These are phyloP conservation scores for Beta lomatogona DNA, from an alignment of 179 eudicot genomes.

Conservation along the genomic window DNA sequence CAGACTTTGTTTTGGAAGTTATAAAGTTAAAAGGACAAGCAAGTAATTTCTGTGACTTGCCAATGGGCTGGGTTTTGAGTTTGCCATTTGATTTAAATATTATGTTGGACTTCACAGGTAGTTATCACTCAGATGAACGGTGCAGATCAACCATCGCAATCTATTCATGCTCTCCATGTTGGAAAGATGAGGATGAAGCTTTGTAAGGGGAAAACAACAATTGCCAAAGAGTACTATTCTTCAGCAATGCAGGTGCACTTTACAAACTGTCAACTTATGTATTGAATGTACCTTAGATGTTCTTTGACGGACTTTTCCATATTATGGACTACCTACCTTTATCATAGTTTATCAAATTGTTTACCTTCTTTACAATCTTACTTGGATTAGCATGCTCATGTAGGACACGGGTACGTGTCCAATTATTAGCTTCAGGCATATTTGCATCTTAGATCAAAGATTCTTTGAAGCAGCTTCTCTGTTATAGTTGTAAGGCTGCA, in stretches of 20 bases:
- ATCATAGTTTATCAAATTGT: too few relatives aligned
- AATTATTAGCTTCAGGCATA: too few relatives aligned
- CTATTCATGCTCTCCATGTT: slow-evolving; percentile 70
- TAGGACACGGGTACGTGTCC: too few relatives aligned
- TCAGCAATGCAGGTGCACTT: slow-evolving; percentile 85
- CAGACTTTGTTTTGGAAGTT: neutral
- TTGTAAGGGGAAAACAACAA: slow-evolving; percentile 80
- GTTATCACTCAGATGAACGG: slow-evolving; percentile 90
- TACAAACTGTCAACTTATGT: neutral
- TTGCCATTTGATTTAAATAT: neutral
- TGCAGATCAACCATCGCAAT: slow-evolving; percentile 71
- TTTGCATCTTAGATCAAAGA: neutral
- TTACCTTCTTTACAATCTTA: neutral
- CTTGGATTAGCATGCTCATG: neutral
- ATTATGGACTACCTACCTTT: neutral
- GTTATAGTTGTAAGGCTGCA: neutral
- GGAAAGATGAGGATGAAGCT: slow-evolving; percentile 98
- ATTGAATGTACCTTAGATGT: neutral
- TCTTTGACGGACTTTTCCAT: neutral
- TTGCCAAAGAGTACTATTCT: slow-evolving; percentile 88
- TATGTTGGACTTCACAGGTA: slow-evolving; percentile 53
- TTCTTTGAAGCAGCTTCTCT: neutral
- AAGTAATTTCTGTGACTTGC: neutral
- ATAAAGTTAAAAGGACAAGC: neutral
- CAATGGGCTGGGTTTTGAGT: neutral